Evolutionary conservation across 345 rosid genomes (phyloP), one percentile per base, ranked within the genome.

Genomic region (Viola odorata): DNA sequence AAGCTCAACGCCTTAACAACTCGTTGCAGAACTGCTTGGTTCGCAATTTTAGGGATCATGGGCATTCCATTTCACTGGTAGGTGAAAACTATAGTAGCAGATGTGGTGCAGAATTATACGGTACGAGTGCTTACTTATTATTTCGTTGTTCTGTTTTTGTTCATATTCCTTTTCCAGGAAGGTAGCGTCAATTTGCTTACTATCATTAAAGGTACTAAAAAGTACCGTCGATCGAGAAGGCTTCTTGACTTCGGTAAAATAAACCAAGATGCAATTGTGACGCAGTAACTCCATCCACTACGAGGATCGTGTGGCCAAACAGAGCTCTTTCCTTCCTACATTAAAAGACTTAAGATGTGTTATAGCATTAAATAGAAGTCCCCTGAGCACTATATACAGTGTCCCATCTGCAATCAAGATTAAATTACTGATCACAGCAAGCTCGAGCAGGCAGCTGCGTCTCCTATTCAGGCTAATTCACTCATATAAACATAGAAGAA

Each of bases 271-370:
- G 96, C 97, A 16, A 94, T 63, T 12, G 91, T 82, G 62, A 84
- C 77, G 39, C 88, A 84, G 78, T 86, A 94, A 76, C 95, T 94
- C 99, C 99, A 94, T 61, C 99, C 97, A 6, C 83, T 76, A 49
- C 61, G 80, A 66, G 81, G 84, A 69, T 88, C 84, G 62, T 84
- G 96, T 7, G 99, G 92, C 97, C 99, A 90, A 54, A 80, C 69
- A 42, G 86, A 70, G 63, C 67, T 70, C 72, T 80, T 74, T 23
- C 96, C 97, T 69, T 83, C 81, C 99, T 90, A 66, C 67, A 77
- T 58, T 65, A 49, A 68, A 52, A 70, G 61, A 53, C 40, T 45
- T 88, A 68, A 7, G 44, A 41, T 17, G 58, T 50, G 17, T 63
- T 41, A 65, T 60, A 23, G 32, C 32, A 23, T 23, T 23, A 23